These are phyloP conservation scores for Rhynchosporium secalis DNA, from an alignment of 2,329 filamentous ascomycete species.

Conservation along the genomic window DNA sequence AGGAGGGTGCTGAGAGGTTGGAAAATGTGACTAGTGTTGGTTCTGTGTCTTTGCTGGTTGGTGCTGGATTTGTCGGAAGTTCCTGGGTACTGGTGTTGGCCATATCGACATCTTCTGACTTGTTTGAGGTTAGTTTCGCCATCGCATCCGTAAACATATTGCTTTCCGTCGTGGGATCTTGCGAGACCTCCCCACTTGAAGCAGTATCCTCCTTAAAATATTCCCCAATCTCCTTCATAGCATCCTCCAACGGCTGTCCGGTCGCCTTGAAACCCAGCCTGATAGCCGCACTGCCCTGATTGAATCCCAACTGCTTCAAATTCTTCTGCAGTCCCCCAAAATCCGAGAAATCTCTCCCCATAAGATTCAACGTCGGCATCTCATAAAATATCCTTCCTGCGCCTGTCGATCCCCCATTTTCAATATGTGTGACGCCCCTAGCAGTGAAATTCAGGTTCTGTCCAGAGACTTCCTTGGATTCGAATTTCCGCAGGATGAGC, in stretches of 20 bases:
- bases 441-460: constrained; percentile 78
- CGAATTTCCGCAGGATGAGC: constrained; percentile 87
- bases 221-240: constrained; percentile 76
- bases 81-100: constrained; percentile 8
- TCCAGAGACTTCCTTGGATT: constrained; percentile 58
- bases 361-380: constrained; percentile 78
- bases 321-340: constrained; percentile 88
- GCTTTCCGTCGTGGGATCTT: constrained; percentile 17
- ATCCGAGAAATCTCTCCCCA: constrained; percentile 74
- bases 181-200: constrained; percentile 22
- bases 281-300: constrained; percentile 77
- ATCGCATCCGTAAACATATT: constrained; percentile 27
- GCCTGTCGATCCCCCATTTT: constrained; percentile 48
- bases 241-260: constrained; percentile 77
- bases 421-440: constrained; percentile 68
- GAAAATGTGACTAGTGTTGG: constrained; percentile 17
- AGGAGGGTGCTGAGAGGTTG: constrained; percentile 18
- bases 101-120: constrained; percentile 21
- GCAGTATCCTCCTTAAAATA: constrained; percentile 58
- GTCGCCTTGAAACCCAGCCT: constrained; percentile 75
- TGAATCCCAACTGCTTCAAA: constrained; percentile 81
- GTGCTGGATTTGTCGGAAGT: constrained; percentile 12
- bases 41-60: constrained; percentile 12
- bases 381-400: constrained; percentile 85
- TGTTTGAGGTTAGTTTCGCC: constrained; percentile 22